Conservation (phyloP, 805 yeast genomes). For the Wickerhamiella azyma region DNA sequence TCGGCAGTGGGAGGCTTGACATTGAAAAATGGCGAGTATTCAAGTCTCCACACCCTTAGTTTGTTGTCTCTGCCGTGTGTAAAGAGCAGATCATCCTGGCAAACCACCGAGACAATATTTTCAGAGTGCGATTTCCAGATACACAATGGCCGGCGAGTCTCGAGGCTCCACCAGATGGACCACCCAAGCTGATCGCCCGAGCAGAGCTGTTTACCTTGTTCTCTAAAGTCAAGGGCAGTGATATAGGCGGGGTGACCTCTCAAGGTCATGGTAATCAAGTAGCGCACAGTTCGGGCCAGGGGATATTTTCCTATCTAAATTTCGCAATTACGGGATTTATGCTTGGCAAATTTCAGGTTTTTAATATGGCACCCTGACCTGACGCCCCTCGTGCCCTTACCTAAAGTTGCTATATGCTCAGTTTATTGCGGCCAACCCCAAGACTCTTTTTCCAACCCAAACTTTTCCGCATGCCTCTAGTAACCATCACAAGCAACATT, state of each 20-base stretch:
- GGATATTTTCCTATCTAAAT: too few species aligned
- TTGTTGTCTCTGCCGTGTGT: slow-evolving; percentile 60
- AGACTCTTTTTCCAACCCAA: neutral
- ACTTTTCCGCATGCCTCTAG: slow-evolving; percentile 18
- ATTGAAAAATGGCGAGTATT: slow-evolving; percentile 31
- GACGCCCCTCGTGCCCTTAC: neutral
- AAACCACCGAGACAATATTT: slow-evolving; percentile 34
- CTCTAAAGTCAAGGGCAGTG: slow-evolving; percentile 21
- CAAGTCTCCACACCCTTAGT: slow-evolving; percentile 23
- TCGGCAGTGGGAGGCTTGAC: slow-evolving; percentile 18
- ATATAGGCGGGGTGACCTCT: slow-evolving; percentile 27
- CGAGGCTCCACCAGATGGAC: slow-evolving; percentile 51
- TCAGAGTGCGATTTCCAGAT: slow-evolving; percentile 49
- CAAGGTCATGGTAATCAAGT: slow-evolving; percentile 21
- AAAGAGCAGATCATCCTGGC: slow-evolving; percentile 26
- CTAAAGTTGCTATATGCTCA: slow-evolving; percentile 6
- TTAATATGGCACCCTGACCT: too few species aligned
- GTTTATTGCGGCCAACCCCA: slow-evolving; percentile 6
- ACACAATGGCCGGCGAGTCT: slow-evolving; percentile 39
- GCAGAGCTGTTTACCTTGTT: slow-evolving; percentile 29
- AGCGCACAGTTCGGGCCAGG: too few species aligned
- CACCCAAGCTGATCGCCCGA: slow-evolving; percentile 54
- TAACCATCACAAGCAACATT: slow-evolving; percentile 23
- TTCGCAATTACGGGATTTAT: too few species aligned
- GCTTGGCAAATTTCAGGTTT: too few species aligned